phyloP scores from a whole-genome alignment of 1,284 basidiomycete species.

The Cryptococcus floricola region DNA sequence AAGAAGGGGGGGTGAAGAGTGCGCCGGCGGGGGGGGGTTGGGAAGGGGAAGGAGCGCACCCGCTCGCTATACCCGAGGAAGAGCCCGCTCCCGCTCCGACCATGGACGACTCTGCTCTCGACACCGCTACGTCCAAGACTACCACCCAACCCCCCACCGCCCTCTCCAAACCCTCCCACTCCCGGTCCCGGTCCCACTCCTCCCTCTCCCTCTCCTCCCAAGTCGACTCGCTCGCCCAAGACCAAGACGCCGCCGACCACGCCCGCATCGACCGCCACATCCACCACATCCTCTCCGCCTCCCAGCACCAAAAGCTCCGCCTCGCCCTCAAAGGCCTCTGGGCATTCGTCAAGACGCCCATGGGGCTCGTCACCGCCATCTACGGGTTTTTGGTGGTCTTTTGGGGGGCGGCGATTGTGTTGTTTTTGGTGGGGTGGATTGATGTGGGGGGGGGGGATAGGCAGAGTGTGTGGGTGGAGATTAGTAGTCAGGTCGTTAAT shows the following conservation, averaged over 20 bases:
- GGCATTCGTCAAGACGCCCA: constrained; percentile 73
- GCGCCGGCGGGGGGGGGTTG: not conserved
- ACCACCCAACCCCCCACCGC: constrained; percentile 18
- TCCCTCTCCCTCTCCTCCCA: not conserved
- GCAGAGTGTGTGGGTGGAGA: constrained; percentile 54
- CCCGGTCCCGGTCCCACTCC: constrained; percentile 2
- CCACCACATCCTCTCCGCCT: constrained; percentile 60
- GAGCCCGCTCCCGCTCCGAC: not conserved
- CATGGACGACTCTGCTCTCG: not conserved
- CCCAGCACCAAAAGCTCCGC: constrained; percentile 60
- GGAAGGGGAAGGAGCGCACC: constrained; percentile 7
- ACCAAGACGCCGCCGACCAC: constrained; percentile 19
- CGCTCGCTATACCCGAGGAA: constrained; percentile 11
- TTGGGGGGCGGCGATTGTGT: constrained; percentile 78
- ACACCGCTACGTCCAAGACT: constrained; percentile 1
- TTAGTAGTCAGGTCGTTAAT: constrained; percentile 67
- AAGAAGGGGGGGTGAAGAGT: not conserved
- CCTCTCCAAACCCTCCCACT: constrained; percentile 5
- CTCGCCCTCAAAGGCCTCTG: constrained; percentile 68
- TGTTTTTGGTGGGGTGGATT: constrained; percentile 59
- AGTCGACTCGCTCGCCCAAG: not conserved
- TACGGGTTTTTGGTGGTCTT: constrained; percentile 76
- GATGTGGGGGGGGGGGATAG: constrained; percentile 32
- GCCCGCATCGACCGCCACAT: constrained; percentile 59
- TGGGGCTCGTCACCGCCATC: constrained; percentile 65